These are phyloP conservation scores for Desmodesmus armatus DNA, from an alignment of 139 green algal species.

Conservation along the genomic window DNA sequence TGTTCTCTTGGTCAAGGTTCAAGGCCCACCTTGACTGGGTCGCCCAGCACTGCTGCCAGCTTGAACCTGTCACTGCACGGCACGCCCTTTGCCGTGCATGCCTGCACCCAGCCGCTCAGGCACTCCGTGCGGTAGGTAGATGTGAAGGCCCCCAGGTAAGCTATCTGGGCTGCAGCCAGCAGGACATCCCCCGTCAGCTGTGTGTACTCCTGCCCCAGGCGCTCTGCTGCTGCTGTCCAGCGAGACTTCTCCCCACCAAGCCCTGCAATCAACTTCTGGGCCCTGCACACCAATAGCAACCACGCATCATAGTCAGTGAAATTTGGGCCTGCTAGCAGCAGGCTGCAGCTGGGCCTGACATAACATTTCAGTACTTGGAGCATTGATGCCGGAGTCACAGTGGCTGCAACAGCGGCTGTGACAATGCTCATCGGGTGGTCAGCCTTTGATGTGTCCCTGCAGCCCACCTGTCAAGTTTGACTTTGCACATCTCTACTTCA, in stretches of 20 bases:
- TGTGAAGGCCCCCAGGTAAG: conserved; percentile 87
- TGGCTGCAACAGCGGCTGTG: too few relatives aligned
- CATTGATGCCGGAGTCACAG: too few relatives aligned
- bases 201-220: conserved; percentile 72
- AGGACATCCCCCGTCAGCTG: conserved; percentile 87
- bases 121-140: conserved; percentile 69
- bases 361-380: too few relatives aligned
- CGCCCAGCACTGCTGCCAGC: conserved; percentile 69
- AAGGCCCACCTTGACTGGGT: conserved; percentile 69
- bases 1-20: too few relatives aligned
- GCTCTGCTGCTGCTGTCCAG: conserved; percentile 73
- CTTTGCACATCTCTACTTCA: conserved; percentile 76
- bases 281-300: too few relatives aligned
- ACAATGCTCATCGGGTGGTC: too few relatives aligned
- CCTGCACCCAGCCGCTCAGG: conserved; percentile 56
- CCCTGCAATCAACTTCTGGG: conserved; percentile 70
- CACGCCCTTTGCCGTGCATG: conserved; percentile 60
- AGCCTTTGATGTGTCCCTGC: too few relatives aligned
- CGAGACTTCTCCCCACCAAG: conserved; percentile 85
- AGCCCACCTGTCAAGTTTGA: conserved; percentile 73
- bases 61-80: conserved; percentile 73
- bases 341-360: too few relatives aligned
- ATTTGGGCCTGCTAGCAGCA: too few relatives aligned
- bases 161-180: conserved; percentile 77
- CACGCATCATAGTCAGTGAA: too few relatives aligned